Evolutionary conservation across 2,329 filamentous ascomycete species (phyloP).

Genomic region (Nigrospora osmanthi): DNA sequence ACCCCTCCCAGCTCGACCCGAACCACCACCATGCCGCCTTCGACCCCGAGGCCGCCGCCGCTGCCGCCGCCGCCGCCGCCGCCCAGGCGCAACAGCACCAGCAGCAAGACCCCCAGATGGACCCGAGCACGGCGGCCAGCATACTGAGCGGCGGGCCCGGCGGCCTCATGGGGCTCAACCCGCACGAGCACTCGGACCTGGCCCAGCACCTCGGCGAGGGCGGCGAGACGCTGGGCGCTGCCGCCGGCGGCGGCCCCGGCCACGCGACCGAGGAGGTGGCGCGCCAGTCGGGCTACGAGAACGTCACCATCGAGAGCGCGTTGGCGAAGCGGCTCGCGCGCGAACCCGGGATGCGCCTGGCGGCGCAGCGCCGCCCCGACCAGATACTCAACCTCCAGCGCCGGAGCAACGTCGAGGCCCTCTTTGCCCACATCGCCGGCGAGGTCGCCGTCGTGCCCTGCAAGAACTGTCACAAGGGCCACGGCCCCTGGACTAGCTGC

Average conservation of each 20-base stretch:
- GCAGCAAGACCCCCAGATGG: conserved; percentile 19
- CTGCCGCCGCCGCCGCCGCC: conserved; percentile 5
- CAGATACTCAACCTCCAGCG: conserved; percentile 48
- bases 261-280: conserved; percentile 40
- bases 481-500: conserved; percentile 51
- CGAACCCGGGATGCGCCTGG: conserved; percentile 39
- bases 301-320: conserved; percentile 42
- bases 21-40: conserved; percentile 3
- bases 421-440: conserved; percentile 50
- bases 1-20: not conserved
- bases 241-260: not conserved
- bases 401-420: conserved; percentile 51
- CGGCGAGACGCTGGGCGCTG: not conserved
- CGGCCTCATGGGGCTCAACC: conserved; percentile 16
- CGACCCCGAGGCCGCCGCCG: conserved; percentile 6
- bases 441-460: conserved; percentile 39
- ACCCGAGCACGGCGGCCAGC: conserved; percentile 18
- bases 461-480: conserved; percentile 53
- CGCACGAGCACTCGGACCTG: conserved; percentile 20
- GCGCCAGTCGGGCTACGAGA: conserved; percentile 35
- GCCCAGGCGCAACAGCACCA: conserved; percentile 1
- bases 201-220: conserved; percentile 13
- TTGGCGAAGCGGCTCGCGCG: conserved; percentile 45
- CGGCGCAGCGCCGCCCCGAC: conserved; percentile 44
- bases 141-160: conserved; percentile 22